Conservation (phyloP, 1,284 basidiomycete species). For the Leccinum holopus region DNA sequence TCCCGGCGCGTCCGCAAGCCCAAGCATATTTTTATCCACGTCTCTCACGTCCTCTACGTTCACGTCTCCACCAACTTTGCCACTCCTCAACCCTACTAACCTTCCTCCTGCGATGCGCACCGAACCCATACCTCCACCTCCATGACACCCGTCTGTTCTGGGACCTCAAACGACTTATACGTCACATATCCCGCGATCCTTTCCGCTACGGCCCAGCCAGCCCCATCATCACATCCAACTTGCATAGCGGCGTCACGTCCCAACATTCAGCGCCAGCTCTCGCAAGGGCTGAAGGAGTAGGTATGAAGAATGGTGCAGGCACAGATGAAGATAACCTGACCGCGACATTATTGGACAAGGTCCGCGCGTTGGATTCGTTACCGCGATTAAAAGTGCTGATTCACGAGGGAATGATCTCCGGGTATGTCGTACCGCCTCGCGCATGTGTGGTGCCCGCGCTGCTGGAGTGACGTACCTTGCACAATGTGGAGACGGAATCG, state of each 20-base stretch:
- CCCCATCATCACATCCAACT: constrained; percentile 74
- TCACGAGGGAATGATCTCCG: constrained; percentile 89
- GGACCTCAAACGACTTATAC: constrained; percentile 73
- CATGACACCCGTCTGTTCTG: constrained; percentile 45
- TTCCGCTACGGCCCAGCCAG: constrained; percentile 54
- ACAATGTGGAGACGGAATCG: constrained; percentile 85
- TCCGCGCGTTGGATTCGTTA: constrained; percentile 81
- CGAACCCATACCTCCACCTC: constrained; percentile 56
- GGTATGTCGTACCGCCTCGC: constrained; percentile 44
- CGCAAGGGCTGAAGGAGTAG: constrained; percentile 1
- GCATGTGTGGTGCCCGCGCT: neutral
- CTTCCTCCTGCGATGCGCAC: constrained; percentile 30
- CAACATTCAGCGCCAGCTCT: constrained; percentile 44
- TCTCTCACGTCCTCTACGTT: constrained; percentile 20
- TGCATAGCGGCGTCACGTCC: constrained; percentile 75
- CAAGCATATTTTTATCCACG: constrained; percentile 15
- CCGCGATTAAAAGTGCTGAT: constrained; percentile 87
- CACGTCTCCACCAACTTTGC: constrained; percentile 22
- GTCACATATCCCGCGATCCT: constrained; percentile 69
- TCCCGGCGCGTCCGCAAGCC: neutral
- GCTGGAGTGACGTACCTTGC: constrained; percentile 85
- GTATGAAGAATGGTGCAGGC: constrained; percentile 18
- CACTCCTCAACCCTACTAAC: constrained; percentile 21
- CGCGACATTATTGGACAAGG: constrained; percentile 73
- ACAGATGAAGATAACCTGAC: constrained; percentile 56